Evolutionary conservation across 148 eudicot species (phyloP).

Genomic region (Rhododendron henanense): DNA sequence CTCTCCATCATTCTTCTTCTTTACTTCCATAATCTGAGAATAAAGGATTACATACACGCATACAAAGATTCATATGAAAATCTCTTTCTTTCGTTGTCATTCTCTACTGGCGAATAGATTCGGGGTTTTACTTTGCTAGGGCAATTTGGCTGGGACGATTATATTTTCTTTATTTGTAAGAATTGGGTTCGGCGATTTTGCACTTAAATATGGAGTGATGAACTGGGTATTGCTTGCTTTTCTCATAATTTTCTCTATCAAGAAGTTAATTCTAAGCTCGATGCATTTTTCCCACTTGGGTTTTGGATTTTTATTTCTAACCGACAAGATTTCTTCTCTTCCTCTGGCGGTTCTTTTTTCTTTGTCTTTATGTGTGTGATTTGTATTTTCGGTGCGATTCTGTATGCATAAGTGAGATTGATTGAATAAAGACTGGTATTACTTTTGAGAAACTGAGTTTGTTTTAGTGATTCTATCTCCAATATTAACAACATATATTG

Average conservation of each 20-base stretch:
- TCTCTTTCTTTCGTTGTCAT: background rate
- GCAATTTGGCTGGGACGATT: slow-evolving; percentile 1
- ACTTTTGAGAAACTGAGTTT: background rate
- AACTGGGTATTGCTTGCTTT: background rate
- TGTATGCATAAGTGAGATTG: background rate
- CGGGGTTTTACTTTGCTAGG: background rate
- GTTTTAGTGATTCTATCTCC: background rate
- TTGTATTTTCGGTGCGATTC: background rate
- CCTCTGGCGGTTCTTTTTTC: background rate
- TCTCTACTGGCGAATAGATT: background rate
- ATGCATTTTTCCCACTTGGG: background rate
- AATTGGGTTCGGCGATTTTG: background rate
- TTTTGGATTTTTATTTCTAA: background rate
- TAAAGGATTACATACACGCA: background rate
- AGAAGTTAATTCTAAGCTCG: background rate
- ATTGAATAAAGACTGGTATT: background rate
- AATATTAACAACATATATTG: background rate
- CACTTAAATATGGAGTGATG: background rate
- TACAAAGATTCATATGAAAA: background rate
- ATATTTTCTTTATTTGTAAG: background rate
- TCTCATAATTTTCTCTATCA: background rate
- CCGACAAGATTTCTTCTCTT: background rate
- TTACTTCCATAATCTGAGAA: background rate
- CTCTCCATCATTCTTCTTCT: background rate
- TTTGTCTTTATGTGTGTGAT: background rate